Evolutionary conservation across 2,329 filamentous ascomycete species (phyloP), one percentile per base, ranked within the genome.

Genomic region (Aureobasidium zeae): DNA sequence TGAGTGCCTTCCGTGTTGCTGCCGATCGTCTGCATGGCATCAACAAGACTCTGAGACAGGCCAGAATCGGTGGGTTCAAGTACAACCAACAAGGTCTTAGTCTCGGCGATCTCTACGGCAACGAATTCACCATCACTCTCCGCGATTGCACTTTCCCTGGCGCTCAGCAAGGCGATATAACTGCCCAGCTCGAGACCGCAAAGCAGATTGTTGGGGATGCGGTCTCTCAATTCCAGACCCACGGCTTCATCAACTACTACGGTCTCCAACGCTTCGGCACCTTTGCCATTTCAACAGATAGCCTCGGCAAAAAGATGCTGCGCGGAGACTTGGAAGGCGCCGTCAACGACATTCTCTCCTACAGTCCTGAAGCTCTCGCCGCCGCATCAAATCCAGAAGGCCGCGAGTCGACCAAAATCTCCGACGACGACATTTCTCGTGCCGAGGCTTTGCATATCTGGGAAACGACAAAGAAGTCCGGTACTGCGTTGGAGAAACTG

Each of bases 211-310:
- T 86, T 49, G 57, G 72, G 49, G 57, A 69, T 49, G 72, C 85
- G 1, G 67, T 94, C 38, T 67, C 73, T 30, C 76, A 81, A 50
- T 76, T 96, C 52, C 70, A 73, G 44, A 66, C 77, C 31, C 74
- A 81, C 32, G 91, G 91, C 2, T 98, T 93, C 69, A 80, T 98
- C 64, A 98, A 98, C 65, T 98, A 96, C 67, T 98, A 88, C 57
- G 91, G 91, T 7, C 77, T 96, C n/a, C 91, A 98, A 65, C 80
- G 91, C 17, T 98, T 98, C 55, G 91, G 91, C 20, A 89, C 87
- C 0, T 89, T 91, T 62, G 69, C 78, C 20, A 82, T 85, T 10
- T 83, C 87, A 24, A 98, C 91, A 0, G 86, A 96, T 56, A 74
- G 81, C 29, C 70, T 95, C 37, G 91, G 91, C 36, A 77, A 82